phyloP scores from a whole-genome alignment of 371 early-diverging fungal genomes.

The Sporodiniella umbellata region DNA sequence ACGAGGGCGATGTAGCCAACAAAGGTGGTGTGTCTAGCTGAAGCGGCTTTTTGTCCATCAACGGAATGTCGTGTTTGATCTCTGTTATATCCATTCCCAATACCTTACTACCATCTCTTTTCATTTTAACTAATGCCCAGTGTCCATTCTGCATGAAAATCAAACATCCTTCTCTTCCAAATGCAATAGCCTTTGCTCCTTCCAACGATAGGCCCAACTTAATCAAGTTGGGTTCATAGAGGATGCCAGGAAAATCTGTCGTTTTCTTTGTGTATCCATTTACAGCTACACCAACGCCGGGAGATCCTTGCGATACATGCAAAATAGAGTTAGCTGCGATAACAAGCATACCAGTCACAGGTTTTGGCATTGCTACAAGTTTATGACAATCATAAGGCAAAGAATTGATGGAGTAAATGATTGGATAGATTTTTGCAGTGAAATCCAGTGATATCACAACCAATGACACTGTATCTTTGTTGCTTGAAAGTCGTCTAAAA shows the following conservation, averaged over 20 bases:
- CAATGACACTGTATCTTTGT: conserved; percentile 77
- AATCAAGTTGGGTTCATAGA: conserved; percentile 30
- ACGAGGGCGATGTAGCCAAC: conserved; percentile 49
- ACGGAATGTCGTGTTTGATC: conserved; percentile 15
- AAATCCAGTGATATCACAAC: conserved; percentile 88
- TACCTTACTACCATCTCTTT: conserved; percentile 61
- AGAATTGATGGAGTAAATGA: conserved; percentile 73
- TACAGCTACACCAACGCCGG: conserved; percentile 72
- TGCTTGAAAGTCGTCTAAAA: conserved; percentile 59
- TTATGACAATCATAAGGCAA: conserved; percentile 81
- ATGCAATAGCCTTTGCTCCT: conserved; percentile 50
- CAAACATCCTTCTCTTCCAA: conserved; percentile 51
- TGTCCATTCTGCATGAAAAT: conserved; percentile 67
- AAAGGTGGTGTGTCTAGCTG: conserved; percentile 2
- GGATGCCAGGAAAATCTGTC: conserved; percentile 52
- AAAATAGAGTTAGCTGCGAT: conserved; percentile 78
- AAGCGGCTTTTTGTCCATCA: conserved; percentile 2
- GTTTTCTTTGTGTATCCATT: conserved; percentile 60
- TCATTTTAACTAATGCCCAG: conserved; percentile 67
- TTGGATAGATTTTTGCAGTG: conserved; percentile 66
- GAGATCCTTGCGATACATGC: conserved; percentile 83
- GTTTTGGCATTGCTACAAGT: conserved; percentile 76
- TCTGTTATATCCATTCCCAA: conserved; percentile 41
- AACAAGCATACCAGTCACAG: conserved; percentile 86
- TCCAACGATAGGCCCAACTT: conserved; percentile 46